Base-by-base conservation (phyloP, 345 rosid genomes). In the Populus tremula region DNA sequence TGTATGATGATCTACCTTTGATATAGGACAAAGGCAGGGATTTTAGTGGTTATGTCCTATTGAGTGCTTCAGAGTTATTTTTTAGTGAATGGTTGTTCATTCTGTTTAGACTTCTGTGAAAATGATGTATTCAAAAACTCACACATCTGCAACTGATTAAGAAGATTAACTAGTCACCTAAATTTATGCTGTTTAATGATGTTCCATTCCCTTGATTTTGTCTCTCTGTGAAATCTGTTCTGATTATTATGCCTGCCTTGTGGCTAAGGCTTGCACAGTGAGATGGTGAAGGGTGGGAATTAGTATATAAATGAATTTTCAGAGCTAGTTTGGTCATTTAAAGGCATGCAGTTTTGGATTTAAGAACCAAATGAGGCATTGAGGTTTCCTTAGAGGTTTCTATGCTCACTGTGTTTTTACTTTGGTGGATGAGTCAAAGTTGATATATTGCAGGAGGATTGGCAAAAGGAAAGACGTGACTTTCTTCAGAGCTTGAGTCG, bases 401-500 rank as follows among this genome's bases (percentile, higher is more conserved):
- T 45, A 62, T 79, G 45, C 29, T 31, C 33, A 29, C 41, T 72
- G 59, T 74, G 54, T 62, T 74, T 73, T 74, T 45, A 61, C 53
- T 63, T 47, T 67, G 66, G 67, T 77, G 73, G 72, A 76, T 74
- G 38, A 56, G 23, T 79, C 53, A 1, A 69, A 45, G 50, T 54
- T 76, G 20, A 64, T 70, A 38, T 80, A 62, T 71, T 84, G 85
- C 90, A 96, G 98, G 98, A 92, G 36, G 94, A 92, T 81, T 93
- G 99, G 98, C 88, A 91, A 82, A 96, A 92, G 80, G 97, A 91
- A 86, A 96, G 90, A 72, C 96, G 92, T 56, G 95, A 92, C 83
- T 96, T 96, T 85, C 94, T 93, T 77, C 98, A 89, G 87, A 96
- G 97, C 84, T 88, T 96, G 84, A 92, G 93, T 82, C 90, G 91